Evolutionary conservation across 129 eudicot species (phyloP).

Genomic region (Calendula officinalis): DNA sequence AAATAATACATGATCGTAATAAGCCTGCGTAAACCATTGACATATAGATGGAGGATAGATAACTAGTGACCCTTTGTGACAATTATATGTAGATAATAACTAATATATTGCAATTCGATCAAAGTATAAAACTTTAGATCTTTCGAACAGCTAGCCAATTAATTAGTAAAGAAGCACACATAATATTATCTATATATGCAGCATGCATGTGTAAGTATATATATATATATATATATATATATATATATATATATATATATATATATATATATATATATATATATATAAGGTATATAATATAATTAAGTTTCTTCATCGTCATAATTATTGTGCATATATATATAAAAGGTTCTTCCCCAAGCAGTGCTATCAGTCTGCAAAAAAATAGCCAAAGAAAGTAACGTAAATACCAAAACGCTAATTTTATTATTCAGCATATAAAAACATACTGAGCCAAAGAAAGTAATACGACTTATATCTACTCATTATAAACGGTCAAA

Average conservation of each 20-base stretch:
- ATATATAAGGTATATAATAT: constrained; percentile 24
- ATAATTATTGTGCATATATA: constrained; percentile 12
- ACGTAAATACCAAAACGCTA: constrained; percentile 13
- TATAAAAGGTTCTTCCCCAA: constrained; percentile 5
- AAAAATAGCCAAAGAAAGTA: constrained; percentile 11
- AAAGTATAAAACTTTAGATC: constrained; percentile 1
- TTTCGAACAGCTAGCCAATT: constrained; percentile 4
- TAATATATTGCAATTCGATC: constrained; percentile 20
- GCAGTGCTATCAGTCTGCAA: constrained; percentile 34
- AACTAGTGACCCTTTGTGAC: too few relatives aligned
- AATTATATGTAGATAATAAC: not conserved
- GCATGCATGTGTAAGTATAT: not conserved
- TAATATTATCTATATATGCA: not conserved
- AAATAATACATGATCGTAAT: too few relatives aligned
- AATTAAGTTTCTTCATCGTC: constrained; percentile 13
- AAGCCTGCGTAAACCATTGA: too few relatives aligned
- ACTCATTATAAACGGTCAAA: not conserved
- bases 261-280: too few relatives aligned
- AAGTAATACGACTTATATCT: not conserved
- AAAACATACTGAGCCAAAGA: not conserved
- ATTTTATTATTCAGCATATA: constrained; percentile 1
- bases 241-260: too few relatives aligned
- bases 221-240: too few relatives aligned
- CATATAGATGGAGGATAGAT: too few relatives aligned
- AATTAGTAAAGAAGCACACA: not conserved